These are phyloP conservation scores for Dryadomyces quercivorus DNA, from an alignment of 2,329 filamentous ascomycete species.

Conservation along the genomic window DNA sequence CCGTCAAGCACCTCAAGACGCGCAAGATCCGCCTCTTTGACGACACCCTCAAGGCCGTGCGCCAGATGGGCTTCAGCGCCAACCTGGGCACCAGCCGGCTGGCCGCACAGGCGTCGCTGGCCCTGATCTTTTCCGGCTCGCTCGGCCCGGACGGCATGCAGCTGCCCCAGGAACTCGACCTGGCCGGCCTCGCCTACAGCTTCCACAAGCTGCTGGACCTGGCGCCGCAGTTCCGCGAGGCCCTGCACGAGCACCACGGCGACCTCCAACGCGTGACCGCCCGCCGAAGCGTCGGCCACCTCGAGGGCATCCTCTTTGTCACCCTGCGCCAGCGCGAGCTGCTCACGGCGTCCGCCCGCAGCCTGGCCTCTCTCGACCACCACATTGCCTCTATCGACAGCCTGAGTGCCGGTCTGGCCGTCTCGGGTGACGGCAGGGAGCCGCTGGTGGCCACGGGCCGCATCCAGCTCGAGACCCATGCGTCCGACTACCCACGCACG, in stretches of 20 bases:
- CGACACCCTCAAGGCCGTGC: slow-evolving; percentile 70
- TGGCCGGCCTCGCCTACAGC: slow-evolving; percentile 48
- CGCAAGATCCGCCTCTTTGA: slow-evolving; percentile 84
- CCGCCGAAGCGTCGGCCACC: slow-evolving; percentile 62
- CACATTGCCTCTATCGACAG: slow-evolving; percentile 7
- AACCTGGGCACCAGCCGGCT: slow-evolving; percentile 68
- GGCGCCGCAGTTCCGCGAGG: slow-evolving; percentile 53
- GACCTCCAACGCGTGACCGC: slow-evolving; percentile 77
- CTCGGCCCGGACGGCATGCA: slow-evolving; percentile 19
- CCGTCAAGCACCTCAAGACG: slow-evolving; percentile 79
- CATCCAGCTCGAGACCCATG: slow-evolving; percentile 3
- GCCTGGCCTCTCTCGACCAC: slow-evolving; percentile 5
- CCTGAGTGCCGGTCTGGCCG: neutral
- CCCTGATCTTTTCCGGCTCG: slow-evolving; percentile 53
- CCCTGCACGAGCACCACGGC: slow-evolving; percentile 62
- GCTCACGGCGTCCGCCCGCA: slow-evolving; percentile 21
- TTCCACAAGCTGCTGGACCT: slow-evolving; percentile 72
- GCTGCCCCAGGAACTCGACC: slow-evolving; percentile 16
- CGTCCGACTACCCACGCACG: slow-evolving; percentile 15
- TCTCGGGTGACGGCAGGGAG: neutral
- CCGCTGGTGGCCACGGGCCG: neutral
- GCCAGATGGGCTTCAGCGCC: slow-evolving; percentile 79
- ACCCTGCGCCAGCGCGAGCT: slow-evolving; percentile 45
- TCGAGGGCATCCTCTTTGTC: slow-evolving; percentile 75
- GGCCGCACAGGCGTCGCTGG: slow-evolving; percentile 58